A percentile compares a stretch with the other conserved stretches of the same genome.
These are phyloP conservation scores for Leptographium radiaticola DNA, from an alignment of 2,329 filamentous ascomycete species.

Conservation along the genomic window DNA sequence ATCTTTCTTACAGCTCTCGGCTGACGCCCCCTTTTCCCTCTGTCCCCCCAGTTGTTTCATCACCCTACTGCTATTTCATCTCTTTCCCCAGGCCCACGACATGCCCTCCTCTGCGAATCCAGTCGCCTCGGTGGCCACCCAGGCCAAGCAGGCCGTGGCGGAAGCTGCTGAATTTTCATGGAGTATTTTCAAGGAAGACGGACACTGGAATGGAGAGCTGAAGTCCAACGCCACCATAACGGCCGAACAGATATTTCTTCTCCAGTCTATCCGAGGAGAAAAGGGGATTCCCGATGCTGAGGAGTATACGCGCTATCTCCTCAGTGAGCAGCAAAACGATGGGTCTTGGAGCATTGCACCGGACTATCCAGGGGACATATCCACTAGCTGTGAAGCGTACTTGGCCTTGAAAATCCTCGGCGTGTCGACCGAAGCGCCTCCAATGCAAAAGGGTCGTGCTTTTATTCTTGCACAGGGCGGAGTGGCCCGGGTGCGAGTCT, in stretches of 20 bases:
- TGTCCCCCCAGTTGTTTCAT: too few relatives aligned
- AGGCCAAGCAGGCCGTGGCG: not conserved
- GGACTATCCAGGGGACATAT: slow-evolving; percentile 6
- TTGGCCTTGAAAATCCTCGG: slow-evolving; percentile 21
- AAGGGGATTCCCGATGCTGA: not conserved
- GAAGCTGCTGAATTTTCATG: slow-evolving; percentile 1
- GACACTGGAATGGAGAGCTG: slow-evolving; percentile 4
- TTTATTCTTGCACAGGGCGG: slow-evolving; percentile 17
- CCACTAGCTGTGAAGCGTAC: slow-evolving; percentile 20
- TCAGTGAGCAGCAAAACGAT: slow-evolving; percentile 2
- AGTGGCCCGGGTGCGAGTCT: slow-evolving; percentile 16
- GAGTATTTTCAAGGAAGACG: slow-evolving; percentile 1
- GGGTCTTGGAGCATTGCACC: slow-evolving; percentile 6
- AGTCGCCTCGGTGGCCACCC: not conserved
- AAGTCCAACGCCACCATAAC: slow-evolving; percentile 1
- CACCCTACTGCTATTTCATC: not conserved
- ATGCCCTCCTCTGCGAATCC: not conserved
- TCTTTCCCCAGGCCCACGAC: not conserved
- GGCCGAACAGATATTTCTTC: slow-evolving; percentile 4
- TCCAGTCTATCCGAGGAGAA: not conserved
- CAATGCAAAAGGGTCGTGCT: slow-evolving; percentile 12
- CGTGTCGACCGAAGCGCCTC: slow-evolving; percentile 4
- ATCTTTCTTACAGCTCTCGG: too few relatives aligned
- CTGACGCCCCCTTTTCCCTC: too few relatives aligned
- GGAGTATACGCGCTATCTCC: slow-evolving; percentile 1